phyloP scores from a whole-genome alignment of 2,329 filamentous ascomycete genomes.

The Xylariaceae sp. region DNA sequence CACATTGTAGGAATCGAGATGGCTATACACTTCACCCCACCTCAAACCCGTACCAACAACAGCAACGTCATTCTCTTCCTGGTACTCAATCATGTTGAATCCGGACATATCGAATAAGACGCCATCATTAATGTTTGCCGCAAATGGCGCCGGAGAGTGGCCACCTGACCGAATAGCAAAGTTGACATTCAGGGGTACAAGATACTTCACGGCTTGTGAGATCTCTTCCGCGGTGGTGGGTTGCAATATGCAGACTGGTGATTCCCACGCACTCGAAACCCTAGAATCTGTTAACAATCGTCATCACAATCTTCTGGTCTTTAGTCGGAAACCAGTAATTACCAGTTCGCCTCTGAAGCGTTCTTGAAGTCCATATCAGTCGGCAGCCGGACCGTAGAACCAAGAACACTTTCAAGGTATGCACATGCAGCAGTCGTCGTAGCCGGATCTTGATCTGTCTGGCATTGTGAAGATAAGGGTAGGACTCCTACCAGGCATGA shows the following conservation, averaged over 20 bases:
- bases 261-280: conserved; percentile 26
- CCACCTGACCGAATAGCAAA: conserved; percentile 27
- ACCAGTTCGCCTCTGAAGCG: conserved; percentile 12
- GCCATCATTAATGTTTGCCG: conserved; percentile 24
- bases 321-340: neutral
- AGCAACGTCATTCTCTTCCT: conserved; percentile 16
- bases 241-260: conserved; percentile 23
- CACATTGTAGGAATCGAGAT: conserved; percentile 24
- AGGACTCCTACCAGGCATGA: conserved; percentile 6
- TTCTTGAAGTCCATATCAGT: conserved; percentile 7
- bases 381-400: conserved; percentile 11
- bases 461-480: conserved; percentile 4
- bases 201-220: conserved; percentile 16
- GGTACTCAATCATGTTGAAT: conserved; percentile 22
- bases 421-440: conserved; percentile 10
- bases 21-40: conserved; percentile 24
- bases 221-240: conserved; percentile 19
- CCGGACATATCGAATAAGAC: conserved; percentile 23
- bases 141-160: conserved; percentile 22
- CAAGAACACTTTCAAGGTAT: conserved; percentile 10
- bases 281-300: conserved; percentile 8
- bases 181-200: conserved; percentile 13
- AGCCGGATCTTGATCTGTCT: conserved; percentile 2
- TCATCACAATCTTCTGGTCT: neutral
- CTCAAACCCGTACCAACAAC: conserved; percentile 23